Percentiles rank a stretch among this genome's conserved stretches.
phyloP scores from a whole-genome alignment of 2,329 filamentous ascomycete genomes.

The Aspergillus felis region DNA sequence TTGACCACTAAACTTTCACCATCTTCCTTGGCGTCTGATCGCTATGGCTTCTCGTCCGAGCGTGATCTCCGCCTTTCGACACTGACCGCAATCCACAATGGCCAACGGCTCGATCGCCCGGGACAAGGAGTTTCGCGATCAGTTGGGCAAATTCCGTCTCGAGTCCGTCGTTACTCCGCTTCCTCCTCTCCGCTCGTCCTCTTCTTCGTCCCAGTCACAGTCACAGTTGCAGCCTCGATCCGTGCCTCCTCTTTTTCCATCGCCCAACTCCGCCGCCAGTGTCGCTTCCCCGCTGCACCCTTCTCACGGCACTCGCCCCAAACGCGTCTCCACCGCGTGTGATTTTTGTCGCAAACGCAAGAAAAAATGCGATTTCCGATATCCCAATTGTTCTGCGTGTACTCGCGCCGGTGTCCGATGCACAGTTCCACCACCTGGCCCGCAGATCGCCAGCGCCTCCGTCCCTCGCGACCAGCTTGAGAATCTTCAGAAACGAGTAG shows the following conservation, averaged over 20 bases:
- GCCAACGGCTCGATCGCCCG: constrained; percentile 17
- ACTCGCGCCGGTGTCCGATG: constrained; percentile 39
- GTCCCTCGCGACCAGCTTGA: constrained; percentile 39
- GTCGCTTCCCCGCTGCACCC: constrained; percentile 8
- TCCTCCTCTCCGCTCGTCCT: not conserved
- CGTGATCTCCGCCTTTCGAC: not conserved
- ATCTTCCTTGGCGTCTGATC: not conserved
- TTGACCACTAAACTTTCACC: not conserved
- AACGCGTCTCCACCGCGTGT: constrained; percentile 39
- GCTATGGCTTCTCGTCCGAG: not conserved
- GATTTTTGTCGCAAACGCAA: constrained; percentile 40
- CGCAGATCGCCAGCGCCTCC: constrained; percentile 34
- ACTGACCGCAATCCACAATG: not conserved
- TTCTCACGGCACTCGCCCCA: constrained; percentile 20
- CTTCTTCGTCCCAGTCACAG: constrained; percentile 1
- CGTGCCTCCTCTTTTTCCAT: not conserved
- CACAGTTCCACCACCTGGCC: constrained; percentile 36
- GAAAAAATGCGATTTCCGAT: constrained; percentile 41
- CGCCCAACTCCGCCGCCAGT: constrained; percentile 3
- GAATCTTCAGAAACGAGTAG: constrained; percentile 37
- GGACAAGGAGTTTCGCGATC: constrained; percentile 31
- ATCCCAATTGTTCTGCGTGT: constrained; percentile 39
- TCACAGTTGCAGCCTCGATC: constrained; percentile 10
- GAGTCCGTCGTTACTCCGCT: constrained; percentile 15
- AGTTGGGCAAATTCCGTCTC: constrained; percentile 32